These are phyloP conservation scores for Pseudozyma sp. DNA, from an alignment of 1,284 basidiomycete genomes.

Conservation along the genomic window DNA sequence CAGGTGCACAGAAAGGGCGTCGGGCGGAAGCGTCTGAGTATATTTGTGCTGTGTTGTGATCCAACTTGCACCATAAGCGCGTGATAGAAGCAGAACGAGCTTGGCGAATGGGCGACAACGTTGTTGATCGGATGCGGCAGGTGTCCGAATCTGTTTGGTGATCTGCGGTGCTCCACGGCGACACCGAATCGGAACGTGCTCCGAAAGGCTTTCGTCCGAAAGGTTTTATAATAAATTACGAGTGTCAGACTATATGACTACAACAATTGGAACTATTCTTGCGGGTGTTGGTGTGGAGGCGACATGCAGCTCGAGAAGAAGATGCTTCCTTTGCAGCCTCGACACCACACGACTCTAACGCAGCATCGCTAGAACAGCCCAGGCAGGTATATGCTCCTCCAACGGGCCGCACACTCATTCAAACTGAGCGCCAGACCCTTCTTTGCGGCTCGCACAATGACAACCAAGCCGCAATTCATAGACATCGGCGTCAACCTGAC, in stretches of 20 bases:
- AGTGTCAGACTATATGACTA: background rate
- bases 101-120: no score
- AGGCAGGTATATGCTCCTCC: background rate
- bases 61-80: no score
- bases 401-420: background rate
- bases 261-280: no score
- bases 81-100: no score
- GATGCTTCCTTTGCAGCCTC: background rate
- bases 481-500: conserved; percentile 73
- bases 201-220: background rate
- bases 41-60: no score
- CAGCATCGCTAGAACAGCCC: no score
- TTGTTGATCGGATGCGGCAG: conserved; percentile 1
- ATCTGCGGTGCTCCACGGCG: background rate
- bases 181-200: background rate
- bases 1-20: no score
- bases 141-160: background rate
- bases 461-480: conserved; percentile 35
- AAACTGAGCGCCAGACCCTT: background rate
- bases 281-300: conserved; percentile 3
- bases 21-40: no score
- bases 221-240: no score
- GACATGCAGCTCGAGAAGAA: background rate
- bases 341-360: no score
- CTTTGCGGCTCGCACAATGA: background rate